Evolutionary conservation across 257 asterid genomes (phyloP), one percentile per base, ranked within the genome.

Genomic region (Ajuga chamaepitys): DNA sequence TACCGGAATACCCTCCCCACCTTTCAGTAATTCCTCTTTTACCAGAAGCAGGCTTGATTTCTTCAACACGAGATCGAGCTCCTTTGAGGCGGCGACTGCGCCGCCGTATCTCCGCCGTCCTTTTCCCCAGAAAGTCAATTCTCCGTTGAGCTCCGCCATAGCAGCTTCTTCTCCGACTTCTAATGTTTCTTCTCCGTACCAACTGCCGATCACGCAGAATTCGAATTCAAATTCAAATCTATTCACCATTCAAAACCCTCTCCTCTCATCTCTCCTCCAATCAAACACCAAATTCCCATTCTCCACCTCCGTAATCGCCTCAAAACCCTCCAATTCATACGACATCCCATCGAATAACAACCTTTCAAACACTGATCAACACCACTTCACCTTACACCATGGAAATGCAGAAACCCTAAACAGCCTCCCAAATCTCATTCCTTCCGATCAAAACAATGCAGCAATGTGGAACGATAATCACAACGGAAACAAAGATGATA

Each of bases 1-100:
- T 63, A 92, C 98, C 2, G 97, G 98, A 26, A 85, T 92, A 4
- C 98, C 97, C 41, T 86, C 95, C 38, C 95, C 88, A 13, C 96
- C 98, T 0, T 86, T 91, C 64, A 67, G 67, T 17, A 54, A 55
- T 32, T 74, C 91, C 3, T 26, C 82, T 18, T 85, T 79, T 59
- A 74, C 75, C 9, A 71, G 87, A 48, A 74, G 52, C 30, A 59
- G 93, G 48, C 54, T 86, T 28, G 98, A 83, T 77, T 70, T 86
- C 21, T 83, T 76, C 63, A 78, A 74, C 62, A 48, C 78, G 17
- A 82, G 91, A 75, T 75, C 85, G 7, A 78, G n/a, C n/a, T n/a
- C n/a, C n/a, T n/a, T n/a, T n/a, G n/a, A n/a, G n/a, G 68, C 62
- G 47, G 79, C 48, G 74, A 67, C 38, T 58, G 18, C 70, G 41